phyloP scores from a whole-genome alignment of 371 early-diverging fungal species.

The Rhizomucor miehei region DNA sequence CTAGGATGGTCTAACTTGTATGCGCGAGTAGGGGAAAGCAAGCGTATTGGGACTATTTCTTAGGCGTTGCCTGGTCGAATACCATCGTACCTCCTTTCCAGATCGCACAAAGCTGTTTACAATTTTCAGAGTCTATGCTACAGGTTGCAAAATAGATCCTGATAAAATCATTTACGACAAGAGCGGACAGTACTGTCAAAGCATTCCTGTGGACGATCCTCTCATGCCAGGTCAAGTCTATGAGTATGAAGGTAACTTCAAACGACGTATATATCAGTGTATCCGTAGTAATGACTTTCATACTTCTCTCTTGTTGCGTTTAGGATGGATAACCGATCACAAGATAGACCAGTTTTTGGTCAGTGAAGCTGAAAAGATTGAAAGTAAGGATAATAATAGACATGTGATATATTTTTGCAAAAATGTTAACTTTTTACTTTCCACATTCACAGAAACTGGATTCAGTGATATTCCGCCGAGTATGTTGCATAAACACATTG shows the following conservation, averaged over 20 bases:
- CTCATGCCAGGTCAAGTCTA: conserved; percentile 6
- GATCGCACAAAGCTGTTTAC: conserved; percentile 20
- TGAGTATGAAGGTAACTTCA: conserved; percentile 7
- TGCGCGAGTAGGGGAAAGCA: conserved; percentile 33
- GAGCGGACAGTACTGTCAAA: conserved; percentile 1
- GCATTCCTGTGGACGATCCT: conserved; percentile 3
- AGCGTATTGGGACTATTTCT: conserved; percentile 41
- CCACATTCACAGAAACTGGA: conserved; percentile 18
- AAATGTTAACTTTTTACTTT: neutral
- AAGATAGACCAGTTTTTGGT: conserved; percentile 26
- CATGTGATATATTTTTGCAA: too few relatives aligned
- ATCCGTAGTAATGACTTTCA: too few relatives aligned
- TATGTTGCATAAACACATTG: conserved; percentile 23
- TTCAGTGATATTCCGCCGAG: conserved; percentile 22
- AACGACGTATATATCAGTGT: neutral
- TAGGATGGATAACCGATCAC: conserved; percentile 31
- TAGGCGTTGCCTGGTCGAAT: conserved; percentile 34
- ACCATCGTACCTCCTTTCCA: conserved; percentile 14
- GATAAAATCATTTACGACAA: neutral
- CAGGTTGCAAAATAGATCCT: conserved; percentile 3
- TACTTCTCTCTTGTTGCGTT: neutral
- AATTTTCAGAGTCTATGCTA: conserved; percentile 22
- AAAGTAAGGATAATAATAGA: conserved; percentile 12
- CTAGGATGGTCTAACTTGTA: too few relatives aligned
- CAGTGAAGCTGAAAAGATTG: conserved; percentile 29